Evolutionary conservation across 1,284 basidiomycete species (phyloP).

Genomic region (Ceratorhiza oryzae-sativae): DNA sequence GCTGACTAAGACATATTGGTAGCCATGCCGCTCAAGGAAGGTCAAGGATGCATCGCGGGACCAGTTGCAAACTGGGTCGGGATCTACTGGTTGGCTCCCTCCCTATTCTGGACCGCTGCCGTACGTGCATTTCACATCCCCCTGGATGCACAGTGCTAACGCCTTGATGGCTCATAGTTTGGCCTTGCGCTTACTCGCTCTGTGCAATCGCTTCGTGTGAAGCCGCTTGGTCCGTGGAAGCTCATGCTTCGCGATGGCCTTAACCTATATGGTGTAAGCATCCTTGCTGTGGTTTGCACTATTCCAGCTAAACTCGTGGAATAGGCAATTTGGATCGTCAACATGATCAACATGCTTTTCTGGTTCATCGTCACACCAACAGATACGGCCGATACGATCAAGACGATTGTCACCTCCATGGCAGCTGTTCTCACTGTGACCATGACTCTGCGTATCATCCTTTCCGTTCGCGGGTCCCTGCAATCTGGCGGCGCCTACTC

Average conservation of each 20-base stretch:
- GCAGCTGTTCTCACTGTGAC: slow-evolving; percentile 81
- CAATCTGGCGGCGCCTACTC: slow-evolving; percentile 71
- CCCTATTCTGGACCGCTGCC: slow-evolving; percentile 70
- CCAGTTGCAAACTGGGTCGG: slow-evolving; percentile 77
- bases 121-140: slow-evolving; percentile 51
- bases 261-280: slow-evolving; percentile 74
- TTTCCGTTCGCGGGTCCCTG: slow-evolving; percentile 75
- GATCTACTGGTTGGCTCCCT: slow-evolving; percentile 79
- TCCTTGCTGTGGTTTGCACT: no score
- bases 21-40: slow-evolving; percentile 71
- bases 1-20: slow-evolving; percentile 28
- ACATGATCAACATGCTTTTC: slow-evolving; percentile 79
- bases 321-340: slow-evolving; percentile 74
- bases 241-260: slow-evolving; percentile 85
- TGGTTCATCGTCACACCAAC: slow-evolving; percentile 79
- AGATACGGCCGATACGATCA: slow-evolving; percentile 66
- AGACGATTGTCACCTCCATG: slow-evolving; percentile 81
- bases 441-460: slow-evolving; percentile 83
- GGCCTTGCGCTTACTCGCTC: slow-evolving; percentile 69
- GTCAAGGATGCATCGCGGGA: slow-evolving; percentile 83
- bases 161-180: slow-evolving; percentile 54
- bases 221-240: slow-evolving; percentile 72
- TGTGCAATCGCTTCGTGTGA: slow-evolving; percentile 63
- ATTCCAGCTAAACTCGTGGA: neutral
- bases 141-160: slow-evolving; percentile 25